phyloP scores from a whole-genome alignment of 106 monocot genomes.

The Vanilla planifolia region DNA sequence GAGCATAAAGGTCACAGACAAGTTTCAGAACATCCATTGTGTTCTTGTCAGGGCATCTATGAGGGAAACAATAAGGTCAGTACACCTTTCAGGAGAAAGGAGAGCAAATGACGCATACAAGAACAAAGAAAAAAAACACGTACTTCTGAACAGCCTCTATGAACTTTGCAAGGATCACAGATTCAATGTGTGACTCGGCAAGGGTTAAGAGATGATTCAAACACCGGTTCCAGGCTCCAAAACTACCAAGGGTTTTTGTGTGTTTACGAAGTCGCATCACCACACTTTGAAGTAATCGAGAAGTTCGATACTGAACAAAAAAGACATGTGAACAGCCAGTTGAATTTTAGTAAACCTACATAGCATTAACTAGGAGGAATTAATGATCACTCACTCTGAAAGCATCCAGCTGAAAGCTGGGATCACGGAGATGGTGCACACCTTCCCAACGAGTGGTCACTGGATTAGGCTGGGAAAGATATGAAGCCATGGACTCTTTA shows the following conservation, averaged over 20 bases:
- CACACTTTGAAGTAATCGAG: constrained; percentile 78
- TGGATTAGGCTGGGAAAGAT: constrained; percentile 82
- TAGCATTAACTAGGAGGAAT: neutral
- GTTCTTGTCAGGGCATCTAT: constrained; percentile 74
- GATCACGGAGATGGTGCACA: constrained; percentile 81
- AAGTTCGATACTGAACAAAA: constrained; percentile 75
- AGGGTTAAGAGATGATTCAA: constrained; percentile 91
- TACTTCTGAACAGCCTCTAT: constrained; percentile 71
- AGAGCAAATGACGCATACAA: too few relatives aligned
- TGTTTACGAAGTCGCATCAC: constrained; percentile 73
- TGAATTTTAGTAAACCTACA: neutral
- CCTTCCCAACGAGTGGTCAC: constrained; percentile 90
- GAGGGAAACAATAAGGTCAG: constrained; percentile 3
- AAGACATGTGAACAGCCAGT: neutral
- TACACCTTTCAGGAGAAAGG: too few relatives aligned
- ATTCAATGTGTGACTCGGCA: constrained; percentile 92
- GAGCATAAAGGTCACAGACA: constrained; percentile 87
- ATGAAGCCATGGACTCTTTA: constrained; percentile 79
- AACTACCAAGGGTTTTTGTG: constrained; percentile 65
- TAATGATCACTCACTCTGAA: constrained; percentile 53
- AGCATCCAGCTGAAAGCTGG: constrained; percentile 92
- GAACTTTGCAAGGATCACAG: constrained; percentile 85
- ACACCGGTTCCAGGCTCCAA: constrained; percentile 97
- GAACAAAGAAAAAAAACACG: neutral
- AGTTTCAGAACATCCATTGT: constrained; percentile 73